phyloP scores from a whole-genome alignment of 495 filamentous ascomycete species.

The Aspergillus nanangensis region DNA sequence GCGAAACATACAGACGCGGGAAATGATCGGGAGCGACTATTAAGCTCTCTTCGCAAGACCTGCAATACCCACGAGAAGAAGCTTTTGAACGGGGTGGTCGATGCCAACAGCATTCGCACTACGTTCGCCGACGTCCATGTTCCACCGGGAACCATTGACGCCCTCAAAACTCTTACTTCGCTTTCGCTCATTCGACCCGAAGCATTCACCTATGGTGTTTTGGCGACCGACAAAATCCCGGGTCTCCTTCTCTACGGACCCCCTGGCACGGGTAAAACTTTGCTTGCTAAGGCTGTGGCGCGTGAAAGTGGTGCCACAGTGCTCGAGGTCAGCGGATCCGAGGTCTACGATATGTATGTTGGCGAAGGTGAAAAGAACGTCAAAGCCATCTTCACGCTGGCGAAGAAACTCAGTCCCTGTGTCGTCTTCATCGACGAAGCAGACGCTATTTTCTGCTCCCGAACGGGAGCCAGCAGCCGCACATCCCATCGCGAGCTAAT shows the following conservation, averaged over 20 bases:
- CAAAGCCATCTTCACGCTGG: conserved; percentile 83
- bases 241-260: conserved; percentile 91
- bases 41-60: conserved; percentile 43
- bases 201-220: conserved; percentile 91
- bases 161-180: conserved; percentile 83
- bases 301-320: conserved; percentile 89
- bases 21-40: conserved; percentile 30
- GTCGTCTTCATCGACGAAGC: conserved; percentile 98
- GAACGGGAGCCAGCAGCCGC: conserved; percentile 53
- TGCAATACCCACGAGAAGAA: conserved; percentile 76
- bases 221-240: conserved; percentile 85
- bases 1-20: conserved; percentile 17
- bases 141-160: conserved; percentile 76
- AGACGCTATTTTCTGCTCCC: conserved; percentile 80
- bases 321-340: conserved; percentile 66
- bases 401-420: conserved; percentile 87
- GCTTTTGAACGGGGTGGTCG: conserved; percentile 73
- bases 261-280: conserved; percentile 92
- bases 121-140: conserved; percentile 84
- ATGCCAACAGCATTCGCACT: conserved; percentile 75
- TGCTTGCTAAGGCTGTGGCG: conserved; percentile 92
- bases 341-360: conserved; percentile 93
- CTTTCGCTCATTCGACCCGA: conserved; percentile 86
- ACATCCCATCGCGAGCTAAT: conserved; percentile 83
- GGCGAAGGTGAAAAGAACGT: conserved; percentile 98